These are phyloP conservation scores for Millerozyma miso DNA, from an alignment of 805 yeast genomes.

Conservation along the genomic window DNA sequence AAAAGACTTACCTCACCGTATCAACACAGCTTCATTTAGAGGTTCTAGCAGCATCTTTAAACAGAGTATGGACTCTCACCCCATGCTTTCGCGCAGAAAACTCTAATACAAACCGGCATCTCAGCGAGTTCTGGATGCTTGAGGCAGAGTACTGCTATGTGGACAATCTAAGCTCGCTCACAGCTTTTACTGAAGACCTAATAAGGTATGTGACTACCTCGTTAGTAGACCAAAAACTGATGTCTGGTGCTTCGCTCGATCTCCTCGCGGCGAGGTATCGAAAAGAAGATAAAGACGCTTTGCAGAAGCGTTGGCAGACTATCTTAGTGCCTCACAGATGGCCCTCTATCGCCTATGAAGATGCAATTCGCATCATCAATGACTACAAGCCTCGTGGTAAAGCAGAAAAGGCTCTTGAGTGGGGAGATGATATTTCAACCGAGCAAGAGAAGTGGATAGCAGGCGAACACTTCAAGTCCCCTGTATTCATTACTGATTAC, in stretches of 20 bases:
- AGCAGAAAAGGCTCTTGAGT: slow-evolving; percentile 26
- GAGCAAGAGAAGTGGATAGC: slow-evolving; percentile 94
- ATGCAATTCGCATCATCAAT: slow-evolving; percentile 58
- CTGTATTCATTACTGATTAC: slow-evolving; percentile 87
- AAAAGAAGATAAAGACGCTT: slow-evolving; percentile 29
- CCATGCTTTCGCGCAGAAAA: slow-evolving; percentile 95
- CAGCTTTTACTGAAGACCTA: slow-evolving; percentile 67
- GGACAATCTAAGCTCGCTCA: slow-evolving; percentile 53
- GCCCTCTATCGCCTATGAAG: slow-evolving; percentile 68
- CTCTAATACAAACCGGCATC: slow-evolving; percentile 85
- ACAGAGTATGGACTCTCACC: slow-evolving; percentile 80
- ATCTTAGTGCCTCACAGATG: slow-evolving; percentile 47
- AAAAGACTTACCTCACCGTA: slow-evolving; percentile 72
- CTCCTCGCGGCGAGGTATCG: slow-evolving; percentile 33
- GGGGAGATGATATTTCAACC: slow-evolving; percentile 74
- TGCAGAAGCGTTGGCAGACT: slow-evolving; percentile 55
- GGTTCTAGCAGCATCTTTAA: slow-evolving; percentile 65
- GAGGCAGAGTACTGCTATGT: slow-evolving; percentile 85
- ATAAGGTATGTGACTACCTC: slow-evolving; percentile 41
- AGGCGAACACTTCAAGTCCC: slow-evolving; percentile 58
- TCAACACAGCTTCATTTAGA: slow-evolving; percentile 92
- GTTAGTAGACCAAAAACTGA: slow-evolving; percentile 14
- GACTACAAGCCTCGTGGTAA: slow-evolving; percentile 41
- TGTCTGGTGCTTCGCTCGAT: slow-evolving; percentile 22
- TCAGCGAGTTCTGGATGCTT: slow-evolving; percentile 96